Evolutionary conservation across 352 stramenopile species (phyloP), one percentile per base, ranked within the genome.

Genomic region (Globisporangium paroecandrum): DNA sequence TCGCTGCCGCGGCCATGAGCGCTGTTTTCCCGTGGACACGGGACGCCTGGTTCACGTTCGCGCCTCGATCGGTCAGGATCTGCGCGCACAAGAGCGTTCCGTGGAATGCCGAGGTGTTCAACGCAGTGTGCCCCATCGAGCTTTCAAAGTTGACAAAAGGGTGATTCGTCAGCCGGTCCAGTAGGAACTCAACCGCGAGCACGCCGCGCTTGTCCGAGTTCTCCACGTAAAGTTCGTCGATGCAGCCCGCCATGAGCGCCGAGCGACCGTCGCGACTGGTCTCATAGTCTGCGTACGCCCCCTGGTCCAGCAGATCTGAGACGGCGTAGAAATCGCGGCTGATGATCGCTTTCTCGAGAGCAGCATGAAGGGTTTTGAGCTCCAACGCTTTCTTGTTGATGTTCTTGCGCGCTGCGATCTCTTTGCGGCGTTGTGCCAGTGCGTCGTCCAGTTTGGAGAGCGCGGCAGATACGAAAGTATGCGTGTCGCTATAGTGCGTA

Each of bases 241-340:
- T 66, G 43, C 82, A 91, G 22, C 83, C 79, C 1, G 73, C 78
- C 74, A 85, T 84, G 4, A 92, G 69, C 1, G 73, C 71, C 5
- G 84, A 83, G 25, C 82, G 27, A 1, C 70, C 84, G 4, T 66
- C 72, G 8, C 41, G 13, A 22, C 43, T 67, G 1, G 86, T 92
- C 57, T 89, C 85, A 29, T 89, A 86, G 65, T 94, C 86, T 7
- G 82, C 77, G 38, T 85, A 90, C 3, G 84, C 84, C 6, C 85
- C 82, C 7, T 75, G 68, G 55, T 90, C 82, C n/a, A 92, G 67
- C 20, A 89, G 49, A 6, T 43, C n/a, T 0, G 73, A 70, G 4
- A 81, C 67, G 0, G 12, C 58, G 15, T 64, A 9, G 59, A 91
- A 94, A 65, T 85, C 76, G 0, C 75, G 74, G 4, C 32, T 63